These are phyloP conservation scores for Torulaspora gathmanii DNA, from an alignment of 805 yeast genomes.

Conservation along the genomic window DNA sequence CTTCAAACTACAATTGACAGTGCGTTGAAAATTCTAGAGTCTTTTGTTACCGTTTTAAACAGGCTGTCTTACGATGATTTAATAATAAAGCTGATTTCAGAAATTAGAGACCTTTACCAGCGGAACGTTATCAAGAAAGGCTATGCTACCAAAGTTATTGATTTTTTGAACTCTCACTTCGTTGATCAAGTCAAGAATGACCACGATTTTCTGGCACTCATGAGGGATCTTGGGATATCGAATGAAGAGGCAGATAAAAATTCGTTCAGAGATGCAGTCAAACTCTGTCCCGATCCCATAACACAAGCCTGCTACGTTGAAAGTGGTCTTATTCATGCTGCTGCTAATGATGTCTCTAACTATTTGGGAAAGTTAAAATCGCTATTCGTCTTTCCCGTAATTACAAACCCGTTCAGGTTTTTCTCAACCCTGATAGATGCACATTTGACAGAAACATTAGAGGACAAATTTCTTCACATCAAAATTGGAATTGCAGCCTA, in stretches of 20 bases:
- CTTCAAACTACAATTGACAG: slow-evolving; percentile 2
- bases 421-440: slow-evolving; percentile 16
- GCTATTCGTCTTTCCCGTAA: slow-evolving; percentile 9
- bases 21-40: slow-evolving; percentile 10
- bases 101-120: slow-evolving; percentile 10
- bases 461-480: background rate
- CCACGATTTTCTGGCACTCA: slow-evolving; percentile 24
- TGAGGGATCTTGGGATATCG: slow-evolving; percentile 27
- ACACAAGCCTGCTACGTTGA: slow-evolving; percentile 17
- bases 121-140: slow-evolving; percentile 1
- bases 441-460: slow-evolving; percentile 9
- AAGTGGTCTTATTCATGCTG: slow-evolving; percentile 16
- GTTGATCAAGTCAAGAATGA: slow-evolving; percentile 22
- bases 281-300: slow-evolving; percentile 2
- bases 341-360: slow-evolving; percentile 5
- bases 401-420: slow-evolving; percentile 11
- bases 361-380: slow-evolving; percentile 16
- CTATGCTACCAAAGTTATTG: slow-evolving; percentile 10
- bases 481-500: slow-evolving; percentile 9
- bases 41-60: slow-evolving; percentile 16
- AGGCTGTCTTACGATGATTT: slow-evolving; percentile 15
- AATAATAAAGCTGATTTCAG: slow-evolving; percentile 13
- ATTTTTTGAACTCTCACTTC: slow-evolving; percentile 21
- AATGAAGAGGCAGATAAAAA: slow-evolving; percentile 29
- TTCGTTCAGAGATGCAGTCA: slow-evolving; percentile 22